Evolutionary conservation across 1,284 basidiomycete species (phyloP).

Genomic region (Acaromyces ingoldii): DNA sequence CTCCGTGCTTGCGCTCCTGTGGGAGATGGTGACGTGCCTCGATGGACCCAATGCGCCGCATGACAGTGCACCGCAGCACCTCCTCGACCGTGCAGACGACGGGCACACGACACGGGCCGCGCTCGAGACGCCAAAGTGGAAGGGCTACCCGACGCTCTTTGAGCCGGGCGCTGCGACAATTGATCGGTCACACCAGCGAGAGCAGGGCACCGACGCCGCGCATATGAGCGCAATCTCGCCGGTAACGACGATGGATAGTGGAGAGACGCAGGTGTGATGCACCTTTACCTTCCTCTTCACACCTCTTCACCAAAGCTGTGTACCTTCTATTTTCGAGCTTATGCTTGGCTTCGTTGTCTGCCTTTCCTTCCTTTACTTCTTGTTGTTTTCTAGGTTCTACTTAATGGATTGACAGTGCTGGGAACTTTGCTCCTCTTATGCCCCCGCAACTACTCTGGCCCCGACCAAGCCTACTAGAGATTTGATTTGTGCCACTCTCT

Average conservation of each 20-base stretch:
- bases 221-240: background rate
- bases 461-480: background rate
- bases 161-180: slow-evolving; percentile 29
- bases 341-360: background rate
- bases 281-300: background rate
- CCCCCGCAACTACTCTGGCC: slow-evolving; percentile 1
- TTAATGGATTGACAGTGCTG: too few species aligned
- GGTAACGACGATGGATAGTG: background rate
- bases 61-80: slow-evolving; percentile 15
- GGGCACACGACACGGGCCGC: background rate
- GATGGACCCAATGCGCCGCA: slow-evolving; percentile 32
- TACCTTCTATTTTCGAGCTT: background rate
- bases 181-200: slow-evolving; percentile 24
- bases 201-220: background rate
- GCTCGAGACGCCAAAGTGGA: slow-evolving; percentile 15
- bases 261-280: background rate
- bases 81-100: slow-evolving; percentile 1
- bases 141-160: slow-evolving; percentile 23
- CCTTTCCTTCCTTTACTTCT: too few species aligned
- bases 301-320: background rate
- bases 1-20: slow-evolving; percentile 18
- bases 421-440: background rate
- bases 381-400: too few species aligned
- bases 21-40: slow-evolving; percentile 30
- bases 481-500: background rate